Conservation (phyloP, 2,329 filamentous ascomycete species). For the Claviceps africana region DNA sequence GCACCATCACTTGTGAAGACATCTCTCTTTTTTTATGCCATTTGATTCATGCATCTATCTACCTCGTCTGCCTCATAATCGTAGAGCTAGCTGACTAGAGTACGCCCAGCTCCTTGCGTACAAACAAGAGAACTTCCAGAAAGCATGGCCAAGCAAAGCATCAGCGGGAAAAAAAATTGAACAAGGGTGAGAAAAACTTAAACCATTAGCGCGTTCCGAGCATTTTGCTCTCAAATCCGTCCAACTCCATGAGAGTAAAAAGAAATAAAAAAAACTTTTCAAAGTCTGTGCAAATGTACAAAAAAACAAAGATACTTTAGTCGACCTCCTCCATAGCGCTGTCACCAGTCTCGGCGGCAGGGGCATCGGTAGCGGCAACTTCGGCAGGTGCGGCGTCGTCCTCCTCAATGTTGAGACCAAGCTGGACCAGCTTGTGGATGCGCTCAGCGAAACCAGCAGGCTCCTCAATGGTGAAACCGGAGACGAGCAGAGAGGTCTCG, state of each 20-base stretch:
- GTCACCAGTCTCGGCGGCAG: conserved; percentile 55
- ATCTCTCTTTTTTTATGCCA: conserved; percentile 12
- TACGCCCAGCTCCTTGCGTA: conserved; percentile 19
- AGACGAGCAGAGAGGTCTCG: conserved; percentile 96
- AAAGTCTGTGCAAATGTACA: conserved; percentile 22
- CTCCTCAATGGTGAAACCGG: conserved; percentile 99
- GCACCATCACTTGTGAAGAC: not conserved
- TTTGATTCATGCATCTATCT: conserved; percentile 24
- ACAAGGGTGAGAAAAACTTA: conserved; percentile 9
- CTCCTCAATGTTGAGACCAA: conserved; percentile 95
- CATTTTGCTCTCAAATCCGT: conserved; percentile 20
- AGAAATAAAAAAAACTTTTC: conserved; percentile 24
- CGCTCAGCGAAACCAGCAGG: conserved; percentile 95
- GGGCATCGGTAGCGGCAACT: conserved; percentile 41
- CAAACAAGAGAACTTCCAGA: conserved; percentile 10
- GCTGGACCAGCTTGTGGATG: conserved; percentile 98
- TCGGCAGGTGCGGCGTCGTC: conserved; percentile 58
- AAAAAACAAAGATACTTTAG: conserved; percentile 39
- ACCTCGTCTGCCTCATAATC: conserved; percentile 28
- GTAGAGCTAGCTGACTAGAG: conserved; percentile 25
- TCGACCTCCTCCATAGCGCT: conserved; percentile 99
- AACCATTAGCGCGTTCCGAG: conserved; percentile 17
- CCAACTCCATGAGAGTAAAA: conserved; percentile 22
- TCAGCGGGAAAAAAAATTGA: conserved; percentile 13
- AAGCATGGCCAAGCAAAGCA: conserved; percentile 22